Conservation (phyloP, 306 rosid genomes). For the Vigna hirtella region DNA sequence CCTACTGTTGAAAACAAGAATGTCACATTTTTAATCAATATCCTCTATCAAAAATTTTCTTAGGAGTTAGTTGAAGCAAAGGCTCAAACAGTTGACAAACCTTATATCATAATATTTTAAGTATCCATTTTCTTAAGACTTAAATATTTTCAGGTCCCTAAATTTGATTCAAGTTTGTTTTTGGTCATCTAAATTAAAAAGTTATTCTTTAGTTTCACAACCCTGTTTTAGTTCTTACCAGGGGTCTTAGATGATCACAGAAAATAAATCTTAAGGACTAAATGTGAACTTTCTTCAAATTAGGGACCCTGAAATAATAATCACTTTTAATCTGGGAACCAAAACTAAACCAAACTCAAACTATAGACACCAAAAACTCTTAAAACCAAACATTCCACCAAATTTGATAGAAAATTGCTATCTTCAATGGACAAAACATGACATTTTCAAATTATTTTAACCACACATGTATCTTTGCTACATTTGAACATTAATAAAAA, state of each 20-base stretch:
- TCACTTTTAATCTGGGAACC: too few species aligned
- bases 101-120: not conserved
- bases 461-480: not conserved
- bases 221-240: too few species aligned
- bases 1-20: constrained; percentile 24
- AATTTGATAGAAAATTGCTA: constrained; percentile 8
- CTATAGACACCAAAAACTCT: too few species aligned
- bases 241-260: too few species aligned
- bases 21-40: constrained; percentile 40
- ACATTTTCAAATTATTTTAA: not conserved
- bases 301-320: too few species aligned
- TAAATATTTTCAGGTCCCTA: too few species aligned
- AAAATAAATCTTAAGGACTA: too few species aligned
- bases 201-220: too few species aligned
- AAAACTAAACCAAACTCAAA: too few species aligned
- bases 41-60: constrained; percentile 23
- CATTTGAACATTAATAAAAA: not conserved
- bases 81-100: constrained; percentile 30
- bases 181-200: too few species aligned
- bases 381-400: not conserved
- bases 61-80: constrained; percentile 7
- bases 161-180: too few species aligned
- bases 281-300: too few species aligned
- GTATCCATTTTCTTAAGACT: not conserved
- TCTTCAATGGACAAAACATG: not conserved